A percentile compares a stretch with the other conserved stretches of the same genome.
Conservation (phyloP, 208 protist genomes). For the Crithidia bombi region DNA sequence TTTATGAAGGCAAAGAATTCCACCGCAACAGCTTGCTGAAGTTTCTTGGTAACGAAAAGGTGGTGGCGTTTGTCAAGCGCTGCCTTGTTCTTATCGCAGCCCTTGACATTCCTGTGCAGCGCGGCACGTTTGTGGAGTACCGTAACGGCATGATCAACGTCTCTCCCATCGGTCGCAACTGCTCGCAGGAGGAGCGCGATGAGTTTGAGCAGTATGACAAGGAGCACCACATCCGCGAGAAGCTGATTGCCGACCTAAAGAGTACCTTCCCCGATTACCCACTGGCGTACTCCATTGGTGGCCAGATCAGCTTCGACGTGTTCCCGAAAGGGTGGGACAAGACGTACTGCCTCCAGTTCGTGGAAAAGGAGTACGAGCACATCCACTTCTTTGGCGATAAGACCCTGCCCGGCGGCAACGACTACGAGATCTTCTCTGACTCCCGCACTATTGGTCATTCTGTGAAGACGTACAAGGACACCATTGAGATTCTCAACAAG, state of each 20-base stretch:
- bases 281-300: conserved; percentile 98
- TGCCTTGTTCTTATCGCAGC: conserved; percentile 94
- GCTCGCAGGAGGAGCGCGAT: conserved; percentile 97
- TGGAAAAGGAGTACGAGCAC: conserved; percentile 94
- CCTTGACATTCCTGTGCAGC: conserved; percentile 98
- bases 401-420: conserved; percentile 98
- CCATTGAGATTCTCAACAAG: conserved; percentile 89
- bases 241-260: conserved; percentile 93
- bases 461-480: conserved; percentile 96
- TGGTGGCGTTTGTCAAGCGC: conserved; percentile 96
- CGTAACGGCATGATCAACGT: conserved; percentile 99
- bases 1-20: conserved; percentile 90
- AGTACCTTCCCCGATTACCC: conserved; percentile 82
- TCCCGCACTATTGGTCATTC: conserved; percentile 92
- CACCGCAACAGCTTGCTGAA: conserved; percentile 91
- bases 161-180: conserved; percentile 99
- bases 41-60: conserved; percentile 94
- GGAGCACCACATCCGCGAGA: conserved; percentile 94
- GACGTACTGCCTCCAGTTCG: conserved; percentile 98
- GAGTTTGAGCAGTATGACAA: conserved; percentile 98
- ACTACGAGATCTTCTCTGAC: conserved; percentile 99
- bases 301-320: conserved; percentile 99
- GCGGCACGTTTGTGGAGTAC: conserved; percentile 99
- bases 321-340: conserved; percentile 99
- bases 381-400: conserved; percentile 99